These are phyloP conservation scores for Aspergillus baeticus DNA, from an alignment of 495 filamentous ascomycete species.

Conservation along the genomic window DNA sequence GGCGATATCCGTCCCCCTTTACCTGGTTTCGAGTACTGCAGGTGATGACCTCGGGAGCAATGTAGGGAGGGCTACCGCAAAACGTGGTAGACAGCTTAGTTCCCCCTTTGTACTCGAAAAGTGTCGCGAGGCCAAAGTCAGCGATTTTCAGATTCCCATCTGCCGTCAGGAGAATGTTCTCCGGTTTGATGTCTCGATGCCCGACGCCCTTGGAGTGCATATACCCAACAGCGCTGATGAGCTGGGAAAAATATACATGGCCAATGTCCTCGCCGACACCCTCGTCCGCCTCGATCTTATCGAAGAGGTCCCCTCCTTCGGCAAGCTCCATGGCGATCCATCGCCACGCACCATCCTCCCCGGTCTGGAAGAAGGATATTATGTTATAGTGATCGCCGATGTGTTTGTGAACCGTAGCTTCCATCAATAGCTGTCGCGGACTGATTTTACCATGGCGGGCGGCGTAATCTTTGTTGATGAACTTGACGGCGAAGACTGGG, in stretches of 20 bases:
- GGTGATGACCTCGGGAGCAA: constrained; percentile 86
- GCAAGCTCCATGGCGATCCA: constrained; percentile 99
- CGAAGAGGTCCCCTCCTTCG: constrained; percentile 94
- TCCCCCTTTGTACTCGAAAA: constrained; percentile 84
- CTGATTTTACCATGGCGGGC: constrained; percentile 83
- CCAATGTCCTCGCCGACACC: constrained; percentile 90
- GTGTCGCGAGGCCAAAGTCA: constrained; percentile 93
- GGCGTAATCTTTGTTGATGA: constrained; percentile 96
- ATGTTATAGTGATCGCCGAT: constrained; percentile 89
- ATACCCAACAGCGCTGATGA: constrained; percentile 85
- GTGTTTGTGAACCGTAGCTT: constrained; percentile 83
- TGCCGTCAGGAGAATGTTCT: constrained; percentile 80
- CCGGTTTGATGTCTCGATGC: constrained; percentile 88
- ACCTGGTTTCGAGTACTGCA: constrained; percentile 43
- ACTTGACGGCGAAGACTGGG: constrained; percentile 93
- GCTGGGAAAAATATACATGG: constrained; percentile 92
- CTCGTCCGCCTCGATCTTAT: constrained; percentile 97
- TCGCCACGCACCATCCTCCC: constrained; percentile 85
- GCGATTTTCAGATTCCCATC: constrained; percentile 92
- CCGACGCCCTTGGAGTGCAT: constrained; percentile 92
- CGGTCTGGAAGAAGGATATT: constrained; percentile 84
- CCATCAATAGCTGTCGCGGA: constrained; percentile 81
- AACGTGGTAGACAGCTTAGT: constrained; percentile 79
- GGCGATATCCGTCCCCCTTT: constrained; percentile 68
- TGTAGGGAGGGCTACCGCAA: constrained; percentile 96